Conservation (phyloP, 1,284 basidiomycete species). For the Heterobasidion parviporum region DNA sequence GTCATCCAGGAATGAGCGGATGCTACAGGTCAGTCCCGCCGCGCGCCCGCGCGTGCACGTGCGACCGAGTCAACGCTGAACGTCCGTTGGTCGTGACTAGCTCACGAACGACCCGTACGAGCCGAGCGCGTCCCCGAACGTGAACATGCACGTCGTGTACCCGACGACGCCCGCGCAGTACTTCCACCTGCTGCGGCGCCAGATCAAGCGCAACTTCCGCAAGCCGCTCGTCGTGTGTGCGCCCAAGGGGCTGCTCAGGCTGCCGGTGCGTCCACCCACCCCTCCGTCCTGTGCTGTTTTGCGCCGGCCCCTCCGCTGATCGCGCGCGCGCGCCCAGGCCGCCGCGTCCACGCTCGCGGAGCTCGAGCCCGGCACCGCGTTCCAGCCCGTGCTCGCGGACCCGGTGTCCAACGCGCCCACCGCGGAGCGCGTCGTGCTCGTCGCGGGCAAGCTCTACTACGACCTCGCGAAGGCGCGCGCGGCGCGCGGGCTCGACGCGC, state of each 20-base stretch:
- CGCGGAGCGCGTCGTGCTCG: conserved; percentile 45
- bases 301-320: too few species aligned
- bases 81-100: conserved; percentile 21
- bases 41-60: too few species aligned
- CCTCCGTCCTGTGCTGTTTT: background rate
- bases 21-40: conserved; percentile 55
- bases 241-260: conserved; percentile 75
- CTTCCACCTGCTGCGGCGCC: conserved; percentile 81
- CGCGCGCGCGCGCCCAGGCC: conserved; percentile 36
- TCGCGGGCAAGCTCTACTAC: conserved; percentile 84
- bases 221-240: conserved; percentile 79
- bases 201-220: conserved; percentile 77
- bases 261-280: conserved; percentile 46
- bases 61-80: conserved; percentile 4
- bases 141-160: conserved; percentile 79
- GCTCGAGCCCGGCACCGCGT: conserved; percentile 53
- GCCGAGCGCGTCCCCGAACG: conserved; percentile 33
- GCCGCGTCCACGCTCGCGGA: conserved; percentile 66
- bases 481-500: conserved; percentile 34
- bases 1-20: conserved; percentile 76
- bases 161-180: conserved; percentile 86
- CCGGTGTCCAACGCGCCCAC: conserved; percentile 23
- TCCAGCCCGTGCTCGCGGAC: conserved; percentile 69
- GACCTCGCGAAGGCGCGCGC: conserved; percentile 68
- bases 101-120: conserved; percentile 64